Conservation (phyloP, 345 rosid genomes). For the Corymbia maculata region DNA sequence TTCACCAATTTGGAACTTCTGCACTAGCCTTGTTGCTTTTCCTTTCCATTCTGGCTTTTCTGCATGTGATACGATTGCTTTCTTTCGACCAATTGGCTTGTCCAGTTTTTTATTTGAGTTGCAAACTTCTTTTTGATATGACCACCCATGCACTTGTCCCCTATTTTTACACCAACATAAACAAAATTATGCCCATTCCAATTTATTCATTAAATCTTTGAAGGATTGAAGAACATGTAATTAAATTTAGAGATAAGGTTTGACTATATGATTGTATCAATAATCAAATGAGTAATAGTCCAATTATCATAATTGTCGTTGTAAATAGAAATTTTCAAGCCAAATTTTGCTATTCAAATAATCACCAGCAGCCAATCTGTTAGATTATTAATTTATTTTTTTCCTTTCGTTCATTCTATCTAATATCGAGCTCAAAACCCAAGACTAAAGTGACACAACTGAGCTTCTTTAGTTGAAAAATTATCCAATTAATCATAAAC, state of each 20-base stretch:
- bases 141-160: background rate
- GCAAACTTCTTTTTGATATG: background rate
- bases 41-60: background rate
- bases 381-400: background rate
- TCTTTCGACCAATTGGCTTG: background rate
- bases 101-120: background rate
- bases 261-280: accelerated
- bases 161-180: background rate
- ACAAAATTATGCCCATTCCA: background rate
- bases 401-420: background rate
- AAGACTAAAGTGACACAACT: accelerated
- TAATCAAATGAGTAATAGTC: background rate
- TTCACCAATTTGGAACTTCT: background rate
- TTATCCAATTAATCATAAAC: accelerated
- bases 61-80: background rate
- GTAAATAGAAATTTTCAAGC: background rate
- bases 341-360: accelerated
- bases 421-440: background rate
- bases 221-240: background rate
- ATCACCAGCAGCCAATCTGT: background rate
- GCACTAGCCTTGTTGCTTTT: background rate
- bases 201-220: background rate
- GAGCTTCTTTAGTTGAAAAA: accelerated
- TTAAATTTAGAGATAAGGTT: background rate
- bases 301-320: background rate